A percentile compares a stretch with the other conserved stretches of the same genome.
Conservation (phyloP, 345 rosid genomes). For the Hypericum androsaemum region DNA sequence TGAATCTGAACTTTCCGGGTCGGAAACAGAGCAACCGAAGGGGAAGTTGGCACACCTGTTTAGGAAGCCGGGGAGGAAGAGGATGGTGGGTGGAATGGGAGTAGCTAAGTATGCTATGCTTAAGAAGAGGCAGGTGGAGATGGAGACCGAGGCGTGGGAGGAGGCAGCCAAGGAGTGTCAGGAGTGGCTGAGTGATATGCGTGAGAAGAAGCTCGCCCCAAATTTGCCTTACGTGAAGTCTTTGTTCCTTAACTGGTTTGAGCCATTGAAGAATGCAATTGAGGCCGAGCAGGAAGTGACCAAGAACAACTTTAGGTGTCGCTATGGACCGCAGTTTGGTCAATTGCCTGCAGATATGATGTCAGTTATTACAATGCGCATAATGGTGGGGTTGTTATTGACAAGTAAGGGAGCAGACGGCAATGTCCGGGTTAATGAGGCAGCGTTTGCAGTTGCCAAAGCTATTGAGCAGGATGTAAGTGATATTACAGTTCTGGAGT, state of each 20-base stretch:
- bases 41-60: constrained; percentile 32
- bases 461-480: constrained; percentile 90
- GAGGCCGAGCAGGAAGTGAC: constrained; percentile 54
- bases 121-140: constrained; percentile 57
- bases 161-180: constrained; percentile 76
- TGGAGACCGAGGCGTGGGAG: constrained; percentile 96
- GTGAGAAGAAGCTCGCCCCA: constrained; percentile 91
- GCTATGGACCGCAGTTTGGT: constrained; percentile 39
- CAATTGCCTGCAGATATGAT: constrained; percentile 71
- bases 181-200: constrained; percentile 76
- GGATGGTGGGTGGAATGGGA: constrained; percentile 46
- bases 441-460: constrained; percentile 73
- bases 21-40: constrained; percentile 57
- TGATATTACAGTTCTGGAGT: not conserved
- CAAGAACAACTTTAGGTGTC: constrained; percentile 26
- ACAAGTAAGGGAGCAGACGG: constrained; percentile 49
- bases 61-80: constrained; percentile 24
- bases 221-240: constrained; percentile 83
- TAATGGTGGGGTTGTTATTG: constrained; percentile 77
- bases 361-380: constrained; percentile 94
- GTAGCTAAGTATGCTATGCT: constrained; percentile 36
- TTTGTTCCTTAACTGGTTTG: constrained; percentile 88
- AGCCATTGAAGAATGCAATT: constrained; percentile 77
- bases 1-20: constrained; percentile 62
- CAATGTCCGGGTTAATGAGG: constrained; percentile 59